These are phyloP conservation scores for Plectosphaerella plurivora DNA, from an alignment of 2,329 filamentous ascomycete species.

Conservation along the genomic window DNA sequence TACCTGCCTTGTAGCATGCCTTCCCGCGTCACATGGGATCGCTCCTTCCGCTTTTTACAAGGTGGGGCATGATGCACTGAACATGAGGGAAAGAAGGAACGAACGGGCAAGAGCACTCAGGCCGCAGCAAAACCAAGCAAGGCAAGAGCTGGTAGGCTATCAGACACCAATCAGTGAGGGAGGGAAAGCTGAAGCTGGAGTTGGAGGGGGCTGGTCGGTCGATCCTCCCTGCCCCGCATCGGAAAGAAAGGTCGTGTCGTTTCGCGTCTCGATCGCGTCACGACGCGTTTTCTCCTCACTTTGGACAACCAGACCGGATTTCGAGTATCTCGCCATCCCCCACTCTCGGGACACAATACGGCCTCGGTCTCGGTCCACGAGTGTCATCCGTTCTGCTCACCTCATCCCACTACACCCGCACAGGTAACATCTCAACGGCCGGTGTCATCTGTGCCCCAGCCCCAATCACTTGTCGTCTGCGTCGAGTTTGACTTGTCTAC, in stretches of 20 bases:
- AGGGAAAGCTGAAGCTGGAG: neutral
- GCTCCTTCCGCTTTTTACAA: too few relatives aligned
- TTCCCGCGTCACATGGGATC: too few relatives aligned
- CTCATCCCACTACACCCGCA: neutral
- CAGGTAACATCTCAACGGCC: neutral
- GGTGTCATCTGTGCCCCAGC: neutral
- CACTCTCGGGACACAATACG: too few relatives aligned
- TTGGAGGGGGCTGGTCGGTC: neutral
- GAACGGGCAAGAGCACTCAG: too few relatives aligned
- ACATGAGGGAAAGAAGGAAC: too few relatives aligned
- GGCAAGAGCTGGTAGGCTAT: too few relatives aligned
- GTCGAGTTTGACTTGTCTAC: too few relatives aligned
- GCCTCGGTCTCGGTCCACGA: neutral
- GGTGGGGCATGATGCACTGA: too few relatives aligned
- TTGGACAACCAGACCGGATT: neutral
- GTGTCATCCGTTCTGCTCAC: neutral
- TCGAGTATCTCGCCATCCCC: neutral
- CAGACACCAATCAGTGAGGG: neutral
- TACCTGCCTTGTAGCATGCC: too few relatives aligned
- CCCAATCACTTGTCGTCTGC: too few relatives aligned
- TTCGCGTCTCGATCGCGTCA: conserved; percentile 2
- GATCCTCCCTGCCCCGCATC: too few relatives aligned
- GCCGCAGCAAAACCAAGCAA: too few relatives aligned
- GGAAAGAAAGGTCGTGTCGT: neutral
- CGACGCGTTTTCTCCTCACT: neutral